These are phyloP conservation scores for Chimonanthus praecox DNA, from an alignment of 164 flowering plant species.

Conservation along the genomic window DNA sequence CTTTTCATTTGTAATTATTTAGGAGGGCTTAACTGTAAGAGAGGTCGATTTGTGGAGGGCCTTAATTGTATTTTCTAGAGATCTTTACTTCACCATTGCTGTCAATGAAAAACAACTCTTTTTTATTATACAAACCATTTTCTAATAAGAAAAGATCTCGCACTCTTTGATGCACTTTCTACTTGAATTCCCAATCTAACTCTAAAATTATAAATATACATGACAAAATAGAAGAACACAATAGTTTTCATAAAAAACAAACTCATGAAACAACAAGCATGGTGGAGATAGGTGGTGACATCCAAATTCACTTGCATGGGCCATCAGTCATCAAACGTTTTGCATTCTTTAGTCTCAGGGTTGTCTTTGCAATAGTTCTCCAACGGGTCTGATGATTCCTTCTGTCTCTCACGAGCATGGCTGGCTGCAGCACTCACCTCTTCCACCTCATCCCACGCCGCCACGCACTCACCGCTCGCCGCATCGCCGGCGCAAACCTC, in stretches of 20 bases:
- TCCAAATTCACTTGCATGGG: background rate
- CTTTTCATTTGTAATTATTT: too few species aligned
- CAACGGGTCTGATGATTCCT: conserved; percentile 54
- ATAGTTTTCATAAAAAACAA: background rate
- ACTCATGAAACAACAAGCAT: background rate
- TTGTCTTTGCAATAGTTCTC: conserved; percentile 83
- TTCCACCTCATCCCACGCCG: conserved; percentile 91
- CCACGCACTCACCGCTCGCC: conserved; percentile 55
- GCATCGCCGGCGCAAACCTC: conserved; percentile 40
- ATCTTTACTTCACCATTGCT: too few species aligned
- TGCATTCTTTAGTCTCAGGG: conserved; percentile 85
- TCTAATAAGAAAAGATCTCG: too few species aligned
- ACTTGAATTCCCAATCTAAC: background rate
- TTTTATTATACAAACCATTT: too few species aligned
- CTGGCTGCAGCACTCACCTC: conserved; percentile 86
- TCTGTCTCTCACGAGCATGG: conserved; percentile 55
- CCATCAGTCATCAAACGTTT: conserved; percentile 56
- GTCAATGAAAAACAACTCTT: too few species aligned
- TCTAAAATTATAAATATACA: too few species aligned
- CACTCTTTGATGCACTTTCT: background rate
- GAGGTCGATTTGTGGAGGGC: too few species aligned
- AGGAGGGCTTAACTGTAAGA: too few species aligned
- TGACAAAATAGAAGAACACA: background rate
- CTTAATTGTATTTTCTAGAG: too few species aligned
- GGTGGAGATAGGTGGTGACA: too few species aligned